Conservation (phyloP, 192 early-diverging fungal species). For the Dissophora ornata region DNA sequence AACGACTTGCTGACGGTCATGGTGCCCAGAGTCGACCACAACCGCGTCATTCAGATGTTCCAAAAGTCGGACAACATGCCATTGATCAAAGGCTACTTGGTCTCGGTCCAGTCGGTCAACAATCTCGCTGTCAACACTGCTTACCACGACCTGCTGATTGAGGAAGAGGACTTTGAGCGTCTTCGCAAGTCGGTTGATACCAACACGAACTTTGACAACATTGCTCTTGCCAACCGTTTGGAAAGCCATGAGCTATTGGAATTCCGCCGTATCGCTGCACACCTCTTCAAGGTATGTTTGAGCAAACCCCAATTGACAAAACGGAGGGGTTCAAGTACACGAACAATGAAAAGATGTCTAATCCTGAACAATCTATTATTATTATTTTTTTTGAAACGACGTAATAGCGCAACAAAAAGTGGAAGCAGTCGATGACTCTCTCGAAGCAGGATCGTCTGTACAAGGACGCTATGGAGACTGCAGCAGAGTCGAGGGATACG, state of each 20-base stretch:
- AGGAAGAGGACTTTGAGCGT: slow-evolving; percentile 97
- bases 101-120: slow-evolving; percentile 92
- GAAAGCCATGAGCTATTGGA: slow-evolving; percentile 98
- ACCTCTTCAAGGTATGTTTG: slow-evolving; percentile 98
- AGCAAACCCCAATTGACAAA: no score
- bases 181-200: slow-evolving; percentile 94
- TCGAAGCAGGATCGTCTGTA: slow-evolving; percentile 98
- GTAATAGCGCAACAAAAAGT: slow-evolving; percentile 95
- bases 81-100: slow-evolving; percentile 95
- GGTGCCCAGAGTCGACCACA: slow-evolving; percentile 94
- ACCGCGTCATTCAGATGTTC: slow-evolving; percentile 97
- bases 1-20: slow-evolving; percentile 92
- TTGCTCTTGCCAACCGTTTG: slow-evolving; percentile 88
- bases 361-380: no score
- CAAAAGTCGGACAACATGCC: slow-evolving; percentile 98
- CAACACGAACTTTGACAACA: slow-evolving; percentile 95
- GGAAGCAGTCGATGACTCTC: slow-evolving; percentile 93
- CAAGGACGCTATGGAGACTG: slow-evolving; percentile 99
- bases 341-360: no score
- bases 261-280: slow-evolving; percentile 96
- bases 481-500: slow-evolving; percentile 84
- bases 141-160: slow-evolving; percentile 95
- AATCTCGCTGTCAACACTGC: slow-evolving; percentile 96
- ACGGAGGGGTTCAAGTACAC: no score
- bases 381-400: no score